phyloP scores from a whole-genome alignment of 768 basidiomycete genomes.

The Tricholoma hemisulphureum region DNA sequence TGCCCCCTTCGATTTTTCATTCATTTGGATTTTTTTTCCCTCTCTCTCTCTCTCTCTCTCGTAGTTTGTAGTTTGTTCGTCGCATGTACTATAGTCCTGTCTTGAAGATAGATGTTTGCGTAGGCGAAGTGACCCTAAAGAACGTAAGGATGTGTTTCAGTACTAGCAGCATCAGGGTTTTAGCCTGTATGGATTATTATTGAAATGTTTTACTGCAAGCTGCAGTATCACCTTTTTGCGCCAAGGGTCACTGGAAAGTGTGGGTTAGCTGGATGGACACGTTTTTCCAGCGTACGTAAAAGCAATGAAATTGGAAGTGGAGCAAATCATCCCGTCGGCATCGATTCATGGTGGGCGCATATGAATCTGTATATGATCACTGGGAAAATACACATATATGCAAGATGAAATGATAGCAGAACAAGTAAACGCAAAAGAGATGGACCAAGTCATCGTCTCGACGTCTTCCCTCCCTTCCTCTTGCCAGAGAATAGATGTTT shows the following conservation, averaged over 20 bases:
- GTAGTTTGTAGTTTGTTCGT: constrained; percentile 1
- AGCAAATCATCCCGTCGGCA: too few relatives aligned
- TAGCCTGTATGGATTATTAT: too few relatives aligned
- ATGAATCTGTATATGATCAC: background rate
- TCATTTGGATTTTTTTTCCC: background rate
- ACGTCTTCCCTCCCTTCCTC: constrained; percentile 80
- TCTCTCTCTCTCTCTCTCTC: too few relatives aligned
- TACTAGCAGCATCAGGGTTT: too few relatives aligned
- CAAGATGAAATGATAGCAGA: constrained; percentile 13
- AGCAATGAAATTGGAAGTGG: too few relatives aligned
- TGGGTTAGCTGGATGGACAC: too few relatives aligned
- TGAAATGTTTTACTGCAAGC: too few relatives aligned
- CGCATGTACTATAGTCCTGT: constrained; percentile 20
- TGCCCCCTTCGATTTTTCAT: background rate
- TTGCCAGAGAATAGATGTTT: constrained; percentile 87
- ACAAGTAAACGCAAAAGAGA: constrained; percentile 5
- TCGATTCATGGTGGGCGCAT: background rate
- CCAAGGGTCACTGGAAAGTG: too few relatives aligned
- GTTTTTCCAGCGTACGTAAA: too few relatives aligned
- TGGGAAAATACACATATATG: constrained; percentile 4
- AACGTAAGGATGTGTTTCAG: too few relatives aligned
- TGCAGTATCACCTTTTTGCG: too few relatives aligned
- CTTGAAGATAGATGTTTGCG: constrained; percentile 13
- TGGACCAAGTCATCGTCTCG: constrained; percentile 55
- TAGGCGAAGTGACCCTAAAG: background rate